Evolutionary conservation across 2,329 filamentous ascomycete genomes (phyloP), one percentile per base, ranked within the genome.

Genomic region (Niveomyces coronatus): DNA sequence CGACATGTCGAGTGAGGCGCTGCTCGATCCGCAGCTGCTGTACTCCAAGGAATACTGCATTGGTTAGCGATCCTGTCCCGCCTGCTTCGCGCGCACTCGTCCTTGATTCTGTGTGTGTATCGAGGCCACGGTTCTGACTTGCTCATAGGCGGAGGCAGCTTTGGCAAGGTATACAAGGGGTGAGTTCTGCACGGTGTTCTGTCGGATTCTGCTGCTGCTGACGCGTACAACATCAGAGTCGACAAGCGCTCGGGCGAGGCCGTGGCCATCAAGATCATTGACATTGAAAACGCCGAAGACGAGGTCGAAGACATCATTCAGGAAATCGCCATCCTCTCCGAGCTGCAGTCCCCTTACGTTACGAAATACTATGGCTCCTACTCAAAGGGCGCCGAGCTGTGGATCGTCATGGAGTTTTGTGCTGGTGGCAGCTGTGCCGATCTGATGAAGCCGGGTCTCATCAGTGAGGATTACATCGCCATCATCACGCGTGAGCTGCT

Each of bases 401-500:
- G 91, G 91, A 98, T 98, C 51, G 87, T 96, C 58, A 98, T 98
- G 91, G 91, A 98, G 61, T 98, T 91, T 54, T 98, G 91, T 62
- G 88, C 89, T 1, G 91, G 91, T 16, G 91, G 91, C 4, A 96
- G 89, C 62, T 96, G 91, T 55, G 87, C 85, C 33, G 91, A 96
- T 57, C 67, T 98, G 44, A 84, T 98, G 81, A 94, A 94, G 64
- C 87, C 91, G 0, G 91, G 91, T 17, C 64, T 81, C 28, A 89
- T 98, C 44, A 77, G 81, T 15, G 91, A 98, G 63, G 87, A 94
- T 49, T 95, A 96, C 59, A 96, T 98, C 53, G 86, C 86, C 51
- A 95, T 98, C 51, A 94, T 98, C 45, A 69, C 95, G 39, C 75
- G 85, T 43, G 91, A 98, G 64, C 64, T 98, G 50, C 70, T 98